These are phyloP conservation scores for Candida dendrica DNA, from an alignment of 805 yeast species.

Conservation along the genomic window DNA sequence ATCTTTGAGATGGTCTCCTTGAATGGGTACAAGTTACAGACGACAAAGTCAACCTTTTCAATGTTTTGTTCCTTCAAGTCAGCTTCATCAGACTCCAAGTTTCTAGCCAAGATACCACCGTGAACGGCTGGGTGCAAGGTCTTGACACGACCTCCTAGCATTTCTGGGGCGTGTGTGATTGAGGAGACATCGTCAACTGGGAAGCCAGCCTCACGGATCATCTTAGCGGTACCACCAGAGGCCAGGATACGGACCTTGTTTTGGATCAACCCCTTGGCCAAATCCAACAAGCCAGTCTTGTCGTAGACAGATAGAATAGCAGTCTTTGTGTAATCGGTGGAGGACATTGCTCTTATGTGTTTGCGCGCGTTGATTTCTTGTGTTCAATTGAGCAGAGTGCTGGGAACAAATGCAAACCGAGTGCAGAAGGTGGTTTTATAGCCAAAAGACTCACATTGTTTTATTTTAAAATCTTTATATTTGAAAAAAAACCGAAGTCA, in stretches of 20 bases:
- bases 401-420: too few species aligned
- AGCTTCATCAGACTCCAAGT: constrained; percentile 82
- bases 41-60: constrained; percentile 93
- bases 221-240: constrained; percentile 93
- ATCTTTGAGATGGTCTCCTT: constrained; percentile 94
- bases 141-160: constrained; percentile 97
- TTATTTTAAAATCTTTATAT: too few species aligned
- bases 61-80: constrained; percentile 87
- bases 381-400: too few species aligned
- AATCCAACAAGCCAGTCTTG: constrained; percentile 91
- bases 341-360: constrained; percentile 12
- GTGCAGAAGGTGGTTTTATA: too few species aligned
- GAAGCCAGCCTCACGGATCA: constrained; percentile 96
- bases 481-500: too few species aligned
- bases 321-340: constrained; percentile 48
- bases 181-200: constrained; percentile 93
- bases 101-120: constrained; percentile 94
- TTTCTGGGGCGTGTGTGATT: constrained; percentile 97
- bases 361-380: too few species aligned
- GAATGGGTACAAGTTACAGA: constrained; percentile 97
- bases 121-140: constrained; percentile 98
- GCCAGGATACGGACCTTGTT: constrained; percentile 90
- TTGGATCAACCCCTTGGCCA: constrained; percentile 89
- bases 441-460: too few species aligned
- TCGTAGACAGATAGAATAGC: constrained; percentile 96